Conservation (phyloP, 2,329 filamentous ascomycete species). For the Penicillium oxalicum region DNA sequence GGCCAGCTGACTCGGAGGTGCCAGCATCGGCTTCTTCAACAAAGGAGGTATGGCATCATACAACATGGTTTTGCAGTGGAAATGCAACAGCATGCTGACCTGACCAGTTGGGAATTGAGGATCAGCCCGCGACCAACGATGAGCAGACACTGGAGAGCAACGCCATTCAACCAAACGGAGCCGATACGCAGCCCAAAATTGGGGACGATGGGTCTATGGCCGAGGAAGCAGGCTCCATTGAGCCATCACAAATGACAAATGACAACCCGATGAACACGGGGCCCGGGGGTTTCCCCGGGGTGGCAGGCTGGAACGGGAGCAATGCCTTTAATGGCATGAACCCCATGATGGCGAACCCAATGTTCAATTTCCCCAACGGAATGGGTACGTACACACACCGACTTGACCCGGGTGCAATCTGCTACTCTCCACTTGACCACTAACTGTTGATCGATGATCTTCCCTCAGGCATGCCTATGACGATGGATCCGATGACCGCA, state of each 20-base stretch:
- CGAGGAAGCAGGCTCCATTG: conserved; percentile 1
- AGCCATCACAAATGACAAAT: conserved; percentile 1
- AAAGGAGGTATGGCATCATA: conserved; percentile 16
- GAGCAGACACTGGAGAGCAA: conserved; percentile 5
- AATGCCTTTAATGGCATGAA: conserved; percentile 68
- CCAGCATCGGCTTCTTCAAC: conserved; percentile 4
- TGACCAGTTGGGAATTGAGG: conserved; percentile 7
- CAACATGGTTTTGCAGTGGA: neutral
- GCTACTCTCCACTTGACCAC: no score
- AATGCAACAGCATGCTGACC: neutral
- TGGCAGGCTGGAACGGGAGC: conserved; percentile 53
- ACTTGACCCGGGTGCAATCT: no score
- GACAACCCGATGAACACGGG: conserved; percentile 39
- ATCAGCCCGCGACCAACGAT: conserved; percentile 14
- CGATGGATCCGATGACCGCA: conserved; percentile 61
- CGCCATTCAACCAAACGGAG: conserved; percentile 3
- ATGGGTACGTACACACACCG: conserved; percentile 64
- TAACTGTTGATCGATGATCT: conserved; percentile 12
- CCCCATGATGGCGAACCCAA: conserved; percentile 52
- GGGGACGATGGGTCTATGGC: neutral
- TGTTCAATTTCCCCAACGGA: conserved; percentile 65
- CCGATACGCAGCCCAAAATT: conserved; percentile 6
- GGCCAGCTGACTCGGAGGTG: conserved; percentile 1
- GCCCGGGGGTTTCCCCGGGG: conserved; percentile 48
- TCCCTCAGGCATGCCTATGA: conserved; percentile 67